These are phyloP conservation scores for Cyamopsis tetragonoloba DNA, from an alignment of 306 rosid species.

Conservation along the genomic window DNA sequence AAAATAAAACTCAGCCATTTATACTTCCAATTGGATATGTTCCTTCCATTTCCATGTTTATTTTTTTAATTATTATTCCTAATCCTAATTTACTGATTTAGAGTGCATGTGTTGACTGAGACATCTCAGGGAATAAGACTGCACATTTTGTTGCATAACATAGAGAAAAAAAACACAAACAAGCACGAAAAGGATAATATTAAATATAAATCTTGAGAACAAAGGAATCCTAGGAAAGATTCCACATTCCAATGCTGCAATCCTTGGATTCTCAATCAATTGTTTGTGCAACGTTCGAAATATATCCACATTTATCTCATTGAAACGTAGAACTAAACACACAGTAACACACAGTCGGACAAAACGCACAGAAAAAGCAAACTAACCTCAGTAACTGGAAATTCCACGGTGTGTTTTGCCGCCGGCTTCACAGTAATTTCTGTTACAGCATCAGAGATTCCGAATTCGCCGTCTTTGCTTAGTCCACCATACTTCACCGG, in stretches of 20 bases:
- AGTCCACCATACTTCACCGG: slow-evolving; percentile 79
- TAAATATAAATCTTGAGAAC: neutral
- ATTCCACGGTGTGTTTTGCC: slow-evolving; percentile 55
- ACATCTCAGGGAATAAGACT: neutral
- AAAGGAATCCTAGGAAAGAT: slow-evolving; percentile 39
- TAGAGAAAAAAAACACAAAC: neutral
- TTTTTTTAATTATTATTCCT: neutral
- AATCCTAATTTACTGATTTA: neutral
- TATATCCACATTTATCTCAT: no score
- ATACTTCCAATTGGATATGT: neutral
- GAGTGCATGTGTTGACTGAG: neutral
- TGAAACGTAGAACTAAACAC: no score
- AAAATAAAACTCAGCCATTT: neutral
- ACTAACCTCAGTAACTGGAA: slow-evolving; percentile 62
- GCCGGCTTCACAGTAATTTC: slow-evolving; percentile 59
- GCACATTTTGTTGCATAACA: slow-evolving; percentile 8
- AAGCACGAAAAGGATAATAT: neutral
- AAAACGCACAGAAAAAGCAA: neutral
- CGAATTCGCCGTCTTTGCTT: slow-evolving; percentile 60
- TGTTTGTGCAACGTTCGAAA: no score
- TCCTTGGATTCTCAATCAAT: slow-evolving; percentile 27
- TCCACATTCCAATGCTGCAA: neutral
- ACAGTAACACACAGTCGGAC: no score
- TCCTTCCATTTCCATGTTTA: neutral
- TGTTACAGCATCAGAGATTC: slow-evolving; percentile 45